Evolutionary conservation across 345 rosid species (phyloP).

Genomic region (Citrus trifoliata): DNA sequence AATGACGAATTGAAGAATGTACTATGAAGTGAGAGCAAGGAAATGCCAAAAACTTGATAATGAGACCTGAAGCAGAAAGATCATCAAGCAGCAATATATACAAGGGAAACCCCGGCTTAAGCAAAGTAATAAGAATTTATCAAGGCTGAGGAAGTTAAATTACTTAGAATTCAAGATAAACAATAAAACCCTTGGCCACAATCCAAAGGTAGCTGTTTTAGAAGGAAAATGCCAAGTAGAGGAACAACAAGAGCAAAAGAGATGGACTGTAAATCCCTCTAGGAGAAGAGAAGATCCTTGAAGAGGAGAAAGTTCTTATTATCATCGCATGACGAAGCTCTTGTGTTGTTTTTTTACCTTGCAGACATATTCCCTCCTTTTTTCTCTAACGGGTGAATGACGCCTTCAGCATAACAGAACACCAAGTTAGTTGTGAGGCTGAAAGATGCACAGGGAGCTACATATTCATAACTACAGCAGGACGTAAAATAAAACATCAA

Average conservation of each 20-base stretch:
- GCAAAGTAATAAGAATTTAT: background rate
- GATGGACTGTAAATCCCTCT: constrained; percentile 2
- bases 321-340: constrained; percentile 52
- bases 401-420: constrained; percentile 99
- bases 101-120: background rate
- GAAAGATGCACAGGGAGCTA: constrained; percentile 52
- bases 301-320: constrained; percentile 33
- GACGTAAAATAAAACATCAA: constrained; percentile 63
- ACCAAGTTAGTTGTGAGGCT: constrained; percentile 67
- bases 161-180: background rate
- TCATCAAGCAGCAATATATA: background rate
- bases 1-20: background rate
- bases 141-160: background rate
- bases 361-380: constrained; percentile 96
- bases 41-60: background rate
- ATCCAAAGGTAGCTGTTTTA: background rate
- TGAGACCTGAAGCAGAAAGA: background rate
- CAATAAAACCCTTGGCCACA: constrained; percentile 2
- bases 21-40: background rate
- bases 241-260: constrained; percentile 10
- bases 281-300: constrained; percentile 27
- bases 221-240: constrained; percentile 6
- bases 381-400: constrained; percentile 82
- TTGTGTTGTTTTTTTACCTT: constrained; percentile 71
- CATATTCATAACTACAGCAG: constrained; percentile 62